Base-by-base conservation (phyloP, 148 eudicot species). In the Euryodendron excelsum region DNA sequence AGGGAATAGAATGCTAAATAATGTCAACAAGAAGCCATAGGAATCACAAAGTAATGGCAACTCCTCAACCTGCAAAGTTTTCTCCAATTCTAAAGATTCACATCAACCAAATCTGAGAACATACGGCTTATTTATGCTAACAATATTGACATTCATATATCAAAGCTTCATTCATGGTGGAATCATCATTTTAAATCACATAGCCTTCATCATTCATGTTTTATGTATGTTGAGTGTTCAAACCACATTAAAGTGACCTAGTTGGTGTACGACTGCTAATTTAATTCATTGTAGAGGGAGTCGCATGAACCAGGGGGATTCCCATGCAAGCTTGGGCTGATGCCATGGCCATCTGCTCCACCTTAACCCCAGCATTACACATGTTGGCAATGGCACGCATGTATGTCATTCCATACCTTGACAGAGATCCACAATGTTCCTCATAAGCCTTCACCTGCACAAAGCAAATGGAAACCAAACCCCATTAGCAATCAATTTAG, bases 401-500 rank as follows among this genome's bases (percentile, higher is more conserved):
- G 48, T 73, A 36, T 21, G 6, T 72, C 76, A 36, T 73, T n/a
- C 76, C 76, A 73, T 73, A 73, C 3, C 47, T 33, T 25, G 47
- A 55, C 31, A 73, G 47, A 1, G 47, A 21, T 55, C 76, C 76
- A 55, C 76, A 73, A 36, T 73, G 36, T 56, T 31, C 47, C 76
- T 55, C 64, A n/a, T 31, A 73, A 31, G 64, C 55, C 31, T 30
- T 73, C 64, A 73, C 63, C 76, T 73, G 63, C 76, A 73, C 61
- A 30, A 48, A 72, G 28, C 3, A 18, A 20, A 27, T 7, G 11
- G 55, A 50, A 45, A 45, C 53, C 33, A 69, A 45, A 68, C 34
- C 1, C 27, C 18, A 27, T 45, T 3, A 47, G 72, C 23, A 18
- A 2, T 1, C 18, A 13, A 23, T n/a, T n/a, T n/a, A n/a, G n/a